Percentiles rank a stretch among this genome's conserved stretches.
phyloP scores from a whole-genome alignment of 441 rosid species.

The Brassica balearica region DNA sequence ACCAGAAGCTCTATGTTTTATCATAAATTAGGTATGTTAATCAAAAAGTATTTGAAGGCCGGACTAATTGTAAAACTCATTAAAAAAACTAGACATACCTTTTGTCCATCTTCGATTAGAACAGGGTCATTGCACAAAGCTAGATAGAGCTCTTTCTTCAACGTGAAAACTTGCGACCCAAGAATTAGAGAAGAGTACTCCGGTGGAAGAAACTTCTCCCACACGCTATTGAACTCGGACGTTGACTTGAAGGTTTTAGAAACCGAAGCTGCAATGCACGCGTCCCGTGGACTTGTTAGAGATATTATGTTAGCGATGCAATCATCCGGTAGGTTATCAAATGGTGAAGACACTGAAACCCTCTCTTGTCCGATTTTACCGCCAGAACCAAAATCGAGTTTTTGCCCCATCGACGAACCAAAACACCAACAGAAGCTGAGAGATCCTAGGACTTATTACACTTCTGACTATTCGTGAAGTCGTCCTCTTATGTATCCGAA shows the following conservation, averaged over 20 bases:
- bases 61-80: neutral
- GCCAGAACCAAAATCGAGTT: neutral
- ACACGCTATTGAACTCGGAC: constrained; percentile 61
- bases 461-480: neutral
- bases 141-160: constrained; percentile 1
- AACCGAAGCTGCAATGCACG: constrained; percentile 49
- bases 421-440: neutral
- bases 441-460: neutral
- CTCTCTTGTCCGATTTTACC: neutral
- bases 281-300: constrained; percentile 38
- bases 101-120: constrained; percentile 22
- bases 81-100: neutral
- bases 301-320: constrained; percentile 48
- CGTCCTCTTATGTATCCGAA: neutral
- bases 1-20: neutral
- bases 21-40: neutral
- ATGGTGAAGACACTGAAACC: constrained; percentile 2
- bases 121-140: neutral
- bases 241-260: constrained; percentile 48
- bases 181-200: constrained; percentile 46
- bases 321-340: constrained; percentile 44
- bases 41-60: neutral
- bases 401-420: neutral
- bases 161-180: neutral
- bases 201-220: constrained; percentile 64